These are phyloP conservation scores for Taphrina flavorubra DNA, from an alignment of 1,139 yeast species.

Conservation along the genomic window DNA sequence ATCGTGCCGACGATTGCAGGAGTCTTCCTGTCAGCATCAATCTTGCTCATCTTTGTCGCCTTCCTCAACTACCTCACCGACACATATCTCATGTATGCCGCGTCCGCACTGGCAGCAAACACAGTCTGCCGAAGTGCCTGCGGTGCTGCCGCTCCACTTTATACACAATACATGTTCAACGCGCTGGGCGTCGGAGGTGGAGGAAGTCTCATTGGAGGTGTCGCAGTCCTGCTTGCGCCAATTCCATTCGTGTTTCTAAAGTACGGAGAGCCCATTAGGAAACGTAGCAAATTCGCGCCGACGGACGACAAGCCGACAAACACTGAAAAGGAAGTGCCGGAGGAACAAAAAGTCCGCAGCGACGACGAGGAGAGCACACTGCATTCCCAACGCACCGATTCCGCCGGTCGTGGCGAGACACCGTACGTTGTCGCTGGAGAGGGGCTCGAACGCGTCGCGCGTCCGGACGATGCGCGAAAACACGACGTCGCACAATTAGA, in stretches of 20 bases:
- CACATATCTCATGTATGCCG: conserved; percentile 62
- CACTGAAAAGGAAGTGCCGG: conserved; percentile 16
- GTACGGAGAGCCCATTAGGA: conserved; percentile 68
- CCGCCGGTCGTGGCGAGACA: neutral
- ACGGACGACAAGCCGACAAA: conserved; percentile 7
- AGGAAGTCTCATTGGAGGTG: conserved; percentile 61
- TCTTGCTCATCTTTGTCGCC: conserved; percentile 52
- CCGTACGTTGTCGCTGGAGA: conserved; percentile 17
- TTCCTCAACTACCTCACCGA: conserved; percentile 61
- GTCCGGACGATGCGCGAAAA: conserved; percentile 19
- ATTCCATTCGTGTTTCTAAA: conserved; percentile 67
- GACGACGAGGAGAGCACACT: conserved; percentile 26
- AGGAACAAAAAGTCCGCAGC: neutral
- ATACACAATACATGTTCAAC: conserved; percentile 59
- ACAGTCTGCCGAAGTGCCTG: conserved; percentile 64
- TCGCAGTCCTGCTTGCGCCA: conserved; percentile 64
- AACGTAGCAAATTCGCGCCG: conserved; percentile 66
- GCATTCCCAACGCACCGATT: conserved; percentile 16
- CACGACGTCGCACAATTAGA: conserved; percentile 16
- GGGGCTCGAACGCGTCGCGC: conserved; percentile 27
- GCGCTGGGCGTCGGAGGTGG: conserved; percentile 69
- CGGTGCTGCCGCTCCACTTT: conserved; percentile 72
- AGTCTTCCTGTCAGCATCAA: conserved; percentile 43
- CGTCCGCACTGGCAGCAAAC: conserved; percentile 76
- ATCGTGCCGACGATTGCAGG: conserved; percentile 46